A percentile compares a stretch with the other conserved stretches of the same genome.
Conservation (phyloP, 2,329 filamentous ascomycete species). For the Bimuria novae-zelandiae region DNA sequence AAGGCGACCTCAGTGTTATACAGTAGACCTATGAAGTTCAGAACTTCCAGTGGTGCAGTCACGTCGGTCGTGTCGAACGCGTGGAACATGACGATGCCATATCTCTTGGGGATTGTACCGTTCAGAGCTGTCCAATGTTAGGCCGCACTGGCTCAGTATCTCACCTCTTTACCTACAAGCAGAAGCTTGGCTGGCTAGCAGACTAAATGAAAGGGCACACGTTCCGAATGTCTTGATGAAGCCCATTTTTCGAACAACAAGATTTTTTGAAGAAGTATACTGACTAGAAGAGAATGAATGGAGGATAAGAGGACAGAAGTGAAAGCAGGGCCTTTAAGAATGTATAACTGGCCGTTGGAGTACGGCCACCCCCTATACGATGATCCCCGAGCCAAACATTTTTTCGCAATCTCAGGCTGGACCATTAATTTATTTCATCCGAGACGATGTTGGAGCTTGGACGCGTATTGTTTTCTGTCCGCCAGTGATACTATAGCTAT, state of each 20-base stretch:
- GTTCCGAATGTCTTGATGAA: background rate
- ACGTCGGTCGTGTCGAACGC: constrained; percentile 37
- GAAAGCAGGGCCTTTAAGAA: no score
- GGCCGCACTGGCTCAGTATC: no score
- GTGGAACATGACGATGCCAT: constrained; percentile 33
- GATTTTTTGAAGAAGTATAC: no score
- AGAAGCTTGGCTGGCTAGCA: background rate
- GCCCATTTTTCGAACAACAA: background rate
- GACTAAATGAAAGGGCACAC: background rate
- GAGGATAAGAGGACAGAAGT: no score
- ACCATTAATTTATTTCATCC: background rate
- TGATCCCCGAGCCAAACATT: background rate
- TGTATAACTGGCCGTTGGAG: no score
- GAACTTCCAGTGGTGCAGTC: constrained; percentile 50
- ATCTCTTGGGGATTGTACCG: constrained; percentile 23
- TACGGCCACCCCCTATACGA: no score
- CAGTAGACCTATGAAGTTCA: constrained; percentile 37
- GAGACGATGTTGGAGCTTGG: background rate
- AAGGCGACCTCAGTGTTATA: constrained; percentile 28
- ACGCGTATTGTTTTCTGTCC: background rate
- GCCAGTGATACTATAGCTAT: background rate
- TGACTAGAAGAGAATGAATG: no score
- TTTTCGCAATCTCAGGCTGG: background rate
- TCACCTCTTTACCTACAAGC: background rate
- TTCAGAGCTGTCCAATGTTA: constrained; percentile 3